These are phyloP conservation scores for Hypoxylon sp. DNA, from an alignment of 2,329 filamentous ascomycete species.

Conservation along the genomic window DNA sequence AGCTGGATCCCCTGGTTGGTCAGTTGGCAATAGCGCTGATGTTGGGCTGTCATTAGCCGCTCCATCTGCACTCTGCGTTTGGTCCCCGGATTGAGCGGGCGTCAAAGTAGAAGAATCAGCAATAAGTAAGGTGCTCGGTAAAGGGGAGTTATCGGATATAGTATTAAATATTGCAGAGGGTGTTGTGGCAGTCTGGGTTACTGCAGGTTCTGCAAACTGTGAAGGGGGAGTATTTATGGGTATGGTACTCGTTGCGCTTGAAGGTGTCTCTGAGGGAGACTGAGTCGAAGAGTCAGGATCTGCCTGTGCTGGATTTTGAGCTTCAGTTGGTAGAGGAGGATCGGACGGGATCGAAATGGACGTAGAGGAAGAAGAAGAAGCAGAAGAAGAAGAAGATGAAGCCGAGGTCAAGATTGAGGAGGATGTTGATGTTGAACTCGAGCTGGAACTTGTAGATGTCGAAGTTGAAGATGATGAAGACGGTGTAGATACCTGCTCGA, in stretches of 20 bases:
- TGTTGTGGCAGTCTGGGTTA: constrained; percentile 49
- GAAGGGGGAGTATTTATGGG: constrained; percentile 1
- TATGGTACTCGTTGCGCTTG: constrained; percentile 7
- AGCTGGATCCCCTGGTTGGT: constrained; percentile 10
- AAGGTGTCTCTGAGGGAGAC: constrained; percentile 1
- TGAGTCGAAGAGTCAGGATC: constrained; percentile 2
- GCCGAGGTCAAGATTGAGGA: constrained; percentile 24
- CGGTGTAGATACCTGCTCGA: constrained; percentile 36
- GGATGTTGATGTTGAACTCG: constrained; percentile 33
- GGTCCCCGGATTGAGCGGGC: constrained; percentile 27
- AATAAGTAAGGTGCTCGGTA: constrained; percentile 9
- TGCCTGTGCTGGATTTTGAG: constrained; percentile 6
- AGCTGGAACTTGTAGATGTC: constrained; percentile 36
- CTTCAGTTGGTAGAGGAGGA: constrained; percentile 4
- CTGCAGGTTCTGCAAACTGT: constrained; percentile 42
- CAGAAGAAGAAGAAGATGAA: constrained; percentile 25
- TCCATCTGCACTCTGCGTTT: constrained; percentile 26
- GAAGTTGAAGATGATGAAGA: constrained; percentile 40
- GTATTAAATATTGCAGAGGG: constrained; percentile 27
- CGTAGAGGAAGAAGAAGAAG: constrained; percentile 36
- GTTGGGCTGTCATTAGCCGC: constrained; percentile 37
- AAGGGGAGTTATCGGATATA: constrained; percentile 4
- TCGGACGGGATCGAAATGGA: constrained; percentile 29
- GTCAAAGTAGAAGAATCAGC: constrained; percentile 21
- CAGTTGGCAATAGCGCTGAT: constrained; percentile 27